Conservation (phyloP, 768 basidiomycete species). For the Albatrellus ellisii region DNA sequence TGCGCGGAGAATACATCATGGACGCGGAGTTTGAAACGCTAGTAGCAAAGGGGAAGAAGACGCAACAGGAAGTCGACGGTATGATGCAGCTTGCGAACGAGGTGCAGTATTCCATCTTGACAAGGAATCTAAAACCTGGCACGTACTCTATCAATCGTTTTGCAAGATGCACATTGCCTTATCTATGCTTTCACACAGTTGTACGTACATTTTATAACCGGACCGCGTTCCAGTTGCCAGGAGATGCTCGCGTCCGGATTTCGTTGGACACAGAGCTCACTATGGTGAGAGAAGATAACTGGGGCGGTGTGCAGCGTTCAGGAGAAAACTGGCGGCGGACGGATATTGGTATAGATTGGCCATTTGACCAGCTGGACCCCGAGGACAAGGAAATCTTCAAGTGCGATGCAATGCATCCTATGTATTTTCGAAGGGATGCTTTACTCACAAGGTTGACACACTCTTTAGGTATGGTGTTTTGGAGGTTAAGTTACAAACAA, state of each 20-base stretch:
- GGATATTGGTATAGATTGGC: conserved; percentile 87
- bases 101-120: conserved; percentile 84
- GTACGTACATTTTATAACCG: conserved; percentile 98
- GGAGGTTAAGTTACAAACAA: conserved; percentile 96
- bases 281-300: conserved; percentile 92
- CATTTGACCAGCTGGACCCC: conserved; percentile 60
- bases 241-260: conserved; percentile 96
- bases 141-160: conserved; percentile 15
- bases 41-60: conserved; percentile 85
- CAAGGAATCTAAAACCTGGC: conserved; percentile 77
- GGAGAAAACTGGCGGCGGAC: conserved; percentile 88
- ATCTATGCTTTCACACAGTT: too few species aligned
- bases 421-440: neutral
- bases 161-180: conserved; percentile 1
- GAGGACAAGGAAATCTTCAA: conserved; percentile 93
- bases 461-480: conserved; percentile 68
- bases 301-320: conserved; percentile 72
- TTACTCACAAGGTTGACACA: neutral
- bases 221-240: conserved; percentile 97
- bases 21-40: conserved; percentile 85
- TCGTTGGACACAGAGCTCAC: conserved; percentile 95
- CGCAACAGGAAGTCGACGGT: conserved; percentile 75
- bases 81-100: conserved; percentile 98
- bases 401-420: conserved; percentile 20
- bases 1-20: conserved; percentile 83